Evolutionary conservation across 805 yeast species (phyloP).

Genomic region (Wickerhamiella kurtzmanii): DNA sequence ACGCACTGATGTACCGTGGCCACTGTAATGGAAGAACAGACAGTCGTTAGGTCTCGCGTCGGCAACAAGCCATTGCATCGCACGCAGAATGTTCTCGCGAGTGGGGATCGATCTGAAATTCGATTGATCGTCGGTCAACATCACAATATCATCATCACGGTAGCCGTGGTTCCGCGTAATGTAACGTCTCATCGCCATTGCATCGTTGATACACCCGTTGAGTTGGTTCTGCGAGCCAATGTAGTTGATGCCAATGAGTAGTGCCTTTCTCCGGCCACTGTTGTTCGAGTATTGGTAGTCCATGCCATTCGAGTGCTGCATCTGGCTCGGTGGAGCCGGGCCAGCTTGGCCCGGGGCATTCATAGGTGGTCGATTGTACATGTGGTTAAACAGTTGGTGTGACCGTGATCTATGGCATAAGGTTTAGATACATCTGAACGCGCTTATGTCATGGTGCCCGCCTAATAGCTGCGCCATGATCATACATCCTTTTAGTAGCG

Average conservation of each 20-base stretch:
- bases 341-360: slow-evolving; percentile 4
- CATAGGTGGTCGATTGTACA: slow-evolving; percentile 1
- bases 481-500: too few species aligned
- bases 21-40: slow-evolving; percentile 69
- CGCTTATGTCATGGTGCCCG: too few species aligned
- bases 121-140: slow-evolving; percentile 31
- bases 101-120: slow-evolving; percentile 42
- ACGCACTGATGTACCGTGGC: slow-evolving; percentile 68
- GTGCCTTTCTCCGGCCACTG: slow-evolving; percentile 59
- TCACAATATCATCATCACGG: slow-evolving; percentile 27
- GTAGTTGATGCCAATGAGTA: slow-evolving; percentile 68
- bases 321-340: slow-evolving; percentile 24
- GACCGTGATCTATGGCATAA: too few species aligned
- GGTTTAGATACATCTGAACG: too few species aligned
- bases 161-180: slow-evolving; percentile 29
- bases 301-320: slow-evolving; percentile 25
- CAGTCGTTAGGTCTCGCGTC: slow-evolving; percentile 68
- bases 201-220: slow-evolving; percentile 75
- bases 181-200: slow-evolving; percentile 31
- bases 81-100: slow-evolving; percentile 54
- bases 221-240: slow-evolving; percentile 47
- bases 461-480: too few species aligned
- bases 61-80: slow-evolving; percentile 68
- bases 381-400: too few species aligned
- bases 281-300: slow-evolving; percentile 54